Base-by-base conservation (phyloP, 768 basidiomycete species). In the Hemileccinum rubropunctum region DNA sequence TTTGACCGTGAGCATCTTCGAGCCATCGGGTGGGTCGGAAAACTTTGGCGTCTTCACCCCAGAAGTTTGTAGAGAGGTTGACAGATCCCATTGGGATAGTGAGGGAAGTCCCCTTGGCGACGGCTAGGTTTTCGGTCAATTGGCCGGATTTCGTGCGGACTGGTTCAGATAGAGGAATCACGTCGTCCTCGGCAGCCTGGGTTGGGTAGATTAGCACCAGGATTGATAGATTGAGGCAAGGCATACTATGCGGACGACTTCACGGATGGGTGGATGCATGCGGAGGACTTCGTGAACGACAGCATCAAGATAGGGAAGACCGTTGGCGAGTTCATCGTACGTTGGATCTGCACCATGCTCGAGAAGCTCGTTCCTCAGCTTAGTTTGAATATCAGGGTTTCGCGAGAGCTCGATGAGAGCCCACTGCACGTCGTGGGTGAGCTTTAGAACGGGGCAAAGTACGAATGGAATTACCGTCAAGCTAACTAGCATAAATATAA, bases 21-120 rank as follows among this genome's bases (percentile, higher is more conserved):
- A 88, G 69, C 86, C 87, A 90, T 17, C 86, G 71, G 43, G 79
- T 79, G 0, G 86, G 87, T 34, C 74, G 68, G 61, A 83, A 89
- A 23, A 73, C 73, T 28, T 74, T 73, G 6, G 82, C 76, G 45
- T 83, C 77, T 1, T 72, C 61, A 1, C 86, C 86, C 86, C 87
- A 89, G 21, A 84, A 60, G 0, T 59, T 65, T 30, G 71, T 69
- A 6, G 78, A 75, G 8, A 66, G 63, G 60, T 87, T 85, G 48
- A 82, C 67, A 6, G 70, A 66, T 6, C 63, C 51, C 17, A 84
- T 73, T 0, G 79, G 75, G 4, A 75, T 58, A 7, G 64, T 38
- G 13, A 87, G 50, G 0, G 55, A 36, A 0, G 77, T 77, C 3
- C 78, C 82, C 52, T 76, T 76, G 18, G 72, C 68, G 23, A 86